phyloP scores from a whole-genome alignment of 2,329 filamentous ascomycete species.

The Tolypocladium album region DNA sequence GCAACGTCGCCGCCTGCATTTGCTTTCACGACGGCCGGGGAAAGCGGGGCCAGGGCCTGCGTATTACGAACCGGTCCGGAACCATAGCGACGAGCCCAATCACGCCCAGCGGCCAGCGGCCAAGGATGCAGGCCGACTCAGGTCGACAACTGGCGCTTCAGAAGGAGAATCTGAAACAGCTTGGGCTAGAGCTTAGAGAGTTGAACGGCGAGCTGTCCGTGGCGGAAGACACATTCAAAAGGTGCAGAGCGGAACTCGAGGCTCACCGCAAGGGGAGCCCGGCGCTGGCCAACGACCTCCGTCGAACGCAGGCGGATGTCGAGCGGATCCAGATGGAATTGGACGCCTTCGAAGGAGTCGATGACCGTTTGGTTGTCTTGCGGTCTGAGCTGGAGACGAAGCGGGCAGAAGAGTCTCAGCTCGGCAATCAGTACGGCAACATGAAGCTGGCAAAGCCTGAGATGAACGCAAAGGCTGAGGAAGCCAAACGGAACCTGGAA shows the following conservation, averaged over 20 bases:
- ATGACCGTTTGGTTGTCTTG: slow-evolving; percentile 52
- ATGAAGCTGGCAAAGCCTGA: slow-evolving; percentile 37
- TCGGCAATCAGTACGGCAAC: slow-evolving; percentile 45
- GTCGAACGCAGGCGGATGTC: slow-evolving; percentile 50
- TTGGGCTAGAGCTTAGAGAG: slow-evolving; percentile 42
- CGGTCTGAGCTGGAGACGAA: slow-evolving; percentile 44
- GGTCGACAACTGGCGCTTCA: slow-evolving; percentile 51
- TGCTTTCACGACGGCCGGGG: slow-evolving; percentile 50
- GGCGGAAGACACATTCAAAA: slow-evolving; percentile 35
- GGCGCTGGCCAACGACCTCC: slow-evolving; percentile 40
- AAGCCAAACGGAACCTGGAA: slow-evolving; percentile 25
- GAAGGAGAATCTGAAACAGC: slow-evolving; percentile 37
- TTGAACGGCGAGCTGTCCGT: slow-evolving; percentile 37
- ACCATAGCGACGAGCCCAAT: slow-evolving; percentile 30
- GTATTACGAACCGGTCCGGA: slow-evolving; percentile 36
- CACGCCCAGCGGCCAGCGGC: slow-evolving; percentile 35
- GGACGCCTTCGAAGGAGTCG: slow-evolving; percentile 56
- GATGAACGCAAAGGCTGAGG: slow-evolving; percentile 31
- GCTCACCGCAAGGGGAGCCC: slow-evolving; percentile 28
- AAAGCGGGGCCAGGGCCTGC: slow-evolving; percentile 45
- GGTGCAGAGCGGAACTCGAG: slow-evolving; percentile 32
- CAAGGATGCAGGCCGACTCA: slow-evolving; percentile 73
- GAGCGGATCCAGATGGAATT: slow-evolving; percentile 43
- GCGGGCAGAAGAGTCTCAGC: slow-evolving; percentile 35
- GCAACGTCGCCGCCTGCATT: slow-evolving; percentile 65